Base-by-base conservation (phyloP, 192 early-diverging fungal genomes). In the Gaertneriomyces semiglobifer region DNA sequence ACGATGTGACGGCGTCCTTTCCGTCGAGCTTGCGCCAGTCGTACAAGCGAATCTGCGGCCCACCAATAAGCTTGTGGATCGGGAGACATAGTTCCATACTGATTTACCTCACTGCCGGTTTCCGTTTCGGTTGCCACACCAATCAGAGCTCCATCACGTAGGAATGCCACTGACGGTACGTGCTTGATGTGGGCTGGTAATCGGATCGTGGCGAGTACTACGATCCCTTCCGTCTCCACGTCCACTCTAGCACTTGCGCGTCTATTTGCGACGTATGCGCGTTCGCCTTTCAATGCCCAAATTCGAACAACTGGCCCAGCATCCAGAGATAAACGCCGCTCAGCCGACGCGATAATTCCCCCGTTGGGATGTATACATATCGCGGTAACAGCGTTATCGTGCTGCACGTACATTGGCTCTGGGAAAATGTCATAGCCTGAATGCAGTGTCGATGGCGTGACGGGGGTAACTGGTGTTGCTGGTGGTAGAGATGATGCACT, bases 101-200 rank as follows among this genome's bases (percentile, higher is more conserved):
- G 14, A 65, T n/a, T 66, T 69, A 71, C 69, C 60, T 60, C 47
- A 11, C n/a, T 70, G 46, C 48, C 59, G 20, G 43, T 67, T 66
- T 2, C 45, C 70, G 20, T 33, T 33, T 33, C 25, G 25, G 25
- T 33, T 33, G 59, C 70, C 5, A 69, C 57, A 4, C 41, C 19
- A 16, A 72, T 12, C 46, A 47, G 12, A 39, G 48, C 44, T 38
- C 70, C 70, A 60, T 72, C 70, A 43, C 56, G 66, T 33, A 43
- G 9, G 58, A 72, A 72, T 44, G 63, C 58, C 70, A 72, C 20
- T 6, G 39, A 25, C 5, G 64, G 42, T 11, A 72, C 64, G 40
- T 60, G 46, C 41, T 14, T 10, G 25, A 67, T 51, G 44, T 62
- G 51, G 19, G 11, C 48, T 9, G 43, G 52, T 51, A 70, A 43